Conservation (phyloP, 768 basidiomycete genomes). For the Suillus decipiens region DNA sequence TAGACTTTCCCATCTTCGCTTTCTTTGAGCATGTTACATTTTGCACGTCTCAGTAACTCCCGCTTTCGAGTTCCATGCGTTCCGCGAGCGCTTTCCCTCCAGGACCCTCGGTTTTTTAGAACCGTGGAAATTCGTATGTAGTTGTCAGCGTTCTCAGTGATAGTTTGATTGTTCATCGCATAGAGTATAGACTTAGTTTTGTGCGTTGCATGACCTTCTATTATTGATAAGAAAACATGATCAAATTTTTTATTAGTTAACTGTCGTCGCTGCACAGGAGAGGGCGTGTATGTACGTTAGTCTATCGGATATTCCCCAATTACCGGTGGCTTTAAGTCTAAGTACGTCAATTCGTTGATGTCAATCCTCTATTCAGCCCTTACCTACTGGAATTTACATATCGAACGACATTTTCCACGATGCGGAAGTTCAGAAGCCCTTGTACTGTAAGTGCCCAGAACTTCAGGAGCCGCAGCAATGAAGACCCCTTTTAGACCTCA, state of each 20-base stretch:
- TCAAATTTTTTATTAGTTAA: not conserved
- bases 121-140: not conserved
- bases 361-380: not conserved
- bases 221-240: not conserved
- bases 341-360: slow-evolving; percentile 2
- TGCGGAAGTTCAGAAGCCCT: not conserved
- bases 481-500: slow-evolving; percentile 4
- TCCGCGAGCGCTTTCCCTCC: not conserved
- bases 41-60: not conserved
- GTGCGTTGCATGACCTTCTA: not conserved
- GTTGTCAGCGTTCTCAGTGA: not conserved
- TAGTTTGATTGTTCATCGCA: not conserved
- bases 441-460: not conserved
- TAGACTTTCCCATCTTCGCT: not conserved
- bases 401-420: slow-evolving; percentile 2
- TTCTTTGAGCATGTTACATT: not conserved
- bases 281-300: not conserved
- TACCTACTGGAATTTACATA: slow-evolving; percentile 6
- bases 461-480: not conserved
- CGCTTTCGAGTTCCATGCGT: not conserved
- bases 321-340: not conserved
- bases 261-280: not conserved
- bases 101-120: not conserved
- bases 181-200: slow-evolving; percentile 1
- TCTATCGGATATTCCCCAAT: not conserved